Conservation (phyloP, 2,329 filamentous ascomycete species). For the Niveomyces coronatus region DNA sequence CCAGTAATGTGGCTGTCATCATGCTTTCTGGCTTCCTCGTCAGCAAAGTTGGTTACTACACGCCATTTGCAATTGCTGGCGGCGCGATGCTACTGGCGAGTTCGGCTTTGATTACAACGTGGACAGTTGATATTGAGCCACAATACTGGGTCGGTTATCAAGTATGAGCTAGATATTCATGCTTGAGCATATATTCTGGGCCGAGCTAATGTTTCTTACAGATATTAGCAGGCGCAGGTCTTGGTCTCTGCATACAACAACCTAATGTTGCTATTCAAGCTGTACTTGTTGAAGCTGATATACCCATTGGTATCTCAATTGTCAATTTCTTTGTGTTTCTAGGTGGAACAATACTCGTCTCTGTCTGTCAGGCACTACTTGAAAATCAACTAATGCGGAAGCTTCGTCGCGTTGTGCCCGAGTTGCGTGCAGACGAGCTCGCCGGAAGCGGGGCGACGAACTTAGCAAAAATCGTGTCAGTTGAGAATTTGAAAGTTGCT, state of each 20-base stretch:
- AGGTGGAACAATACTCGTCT: not conserved
- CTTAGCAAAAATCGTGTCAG: too few species aligned
- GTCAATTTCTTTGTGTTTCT: conserved; percentile 2
- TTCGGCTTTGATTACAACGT: conserved; percentile 30
- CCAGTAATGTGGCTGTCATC: conserved; percentile 24
- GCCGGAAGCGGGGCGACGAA: too few species aligned
- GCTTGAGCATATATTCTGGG: not conserved
- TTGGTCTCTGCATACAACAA: conserved; percentile 35
- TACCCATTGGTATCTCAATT: not conserved
- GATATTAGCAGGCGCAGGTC: conserved; percentile 36
- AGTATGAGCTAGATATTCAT: conserved; percentile 7
- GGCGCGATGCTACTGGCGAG: conserved; percentile 30
- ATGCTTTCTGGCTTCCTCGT: conserved; percentile 28
- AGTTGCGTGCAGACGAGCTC: too few species aligned
- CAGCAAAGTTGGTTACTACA: conserved; percentile 26
- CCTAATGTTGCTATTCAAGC: conserved; percentile 40
- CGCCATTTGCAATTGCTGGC: conserved; percentile 35
- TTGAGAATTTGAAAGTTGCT: conserved; percentile 21
- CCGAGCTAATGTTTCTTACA: not conserved
- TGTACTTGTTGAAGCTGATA: conserved; percentile 16
- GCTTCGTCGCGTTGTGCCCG: too few species aligned
- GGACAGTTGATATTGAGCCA: conserved; percentile 26
- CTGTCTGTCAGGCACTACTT: not conserved
- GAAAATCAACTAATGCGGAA: not conserved
- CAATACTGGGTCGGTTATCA: conserved; percentile 43